Conservation (phyloP, 2,329 filamentous ascomycete genomes). For the Diplodia sapinea region DNA sequence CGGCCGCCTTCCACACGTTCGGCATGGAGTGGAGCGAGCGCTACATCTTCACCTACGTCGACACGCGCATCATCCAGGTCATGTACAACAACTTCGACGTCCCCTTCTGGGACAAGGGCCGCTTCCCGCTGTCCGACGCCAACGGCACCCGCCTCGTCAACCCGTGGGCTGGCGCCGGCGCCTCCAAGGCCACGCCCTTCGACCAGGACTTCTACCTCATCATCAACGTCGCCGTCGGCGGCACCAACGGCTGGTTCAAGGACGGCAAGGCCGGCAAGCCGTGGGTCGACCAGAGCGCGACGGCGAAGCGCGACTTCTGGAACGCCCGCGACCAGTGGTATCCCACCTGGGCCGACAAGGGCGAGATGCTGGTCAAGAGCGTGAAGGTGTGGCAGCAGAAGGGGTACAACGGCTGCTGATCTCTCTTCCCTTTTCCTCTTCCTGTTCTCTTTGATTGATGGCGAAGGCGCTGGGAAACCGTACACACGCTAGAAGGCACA, state of each 20-base stretch:
- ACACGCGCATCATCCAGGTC: constrained; percentile 79
- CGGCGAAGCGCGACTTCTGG: constrained; percentile 80
- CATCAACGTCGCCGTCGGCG: constrained; percentile 75
- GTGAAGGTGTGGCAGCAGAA: constrained; percentile 64
- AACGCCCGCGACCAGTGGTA: constrained; percentile 67
- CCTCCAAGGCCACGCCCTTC: constrained; percentile 68
- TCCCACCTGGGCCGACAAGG: constrained; percentile 70
- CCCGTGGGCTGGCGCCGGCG: constrained; percentile 67
- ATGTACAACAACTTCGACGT: constrained; percentile 75
- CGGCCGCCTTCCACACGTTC: constrained; percentile 73
- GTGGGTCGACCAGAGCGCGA: constrained; percentile 73
- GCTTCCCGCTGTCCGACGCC: constrained; percentile 66
- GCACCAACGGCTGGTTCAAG: constrained; percentile 83
- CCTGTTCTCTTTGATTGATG: too few species aligned
- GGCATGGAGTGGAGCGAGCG: constrained; percentile 87
- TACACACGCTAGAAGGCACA: too few species aligned
- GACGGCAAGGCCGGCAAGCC: constrained; percentile 75
- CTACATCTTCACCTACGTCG: constrained; percentile 86
- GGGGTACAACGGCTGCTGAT: constrained; percentile 54
- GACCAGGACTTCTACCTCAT: constrained; percentile 79
- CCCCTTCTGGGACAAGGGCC: constrained; percentile 71
- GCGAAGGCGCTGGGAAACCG: too few species aligned
- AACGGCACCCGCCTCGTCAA: constrained; percentile 71
- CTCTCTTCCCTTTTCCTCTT: not conserved
- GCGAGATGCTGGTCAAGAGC: constrained; percentile 70